Evolutionary conservation across 768 basidiomycete genomes (phyloP), one percentile per base, ranked within the genome.

Genomic region (Termitomyces sp.): DNA sequence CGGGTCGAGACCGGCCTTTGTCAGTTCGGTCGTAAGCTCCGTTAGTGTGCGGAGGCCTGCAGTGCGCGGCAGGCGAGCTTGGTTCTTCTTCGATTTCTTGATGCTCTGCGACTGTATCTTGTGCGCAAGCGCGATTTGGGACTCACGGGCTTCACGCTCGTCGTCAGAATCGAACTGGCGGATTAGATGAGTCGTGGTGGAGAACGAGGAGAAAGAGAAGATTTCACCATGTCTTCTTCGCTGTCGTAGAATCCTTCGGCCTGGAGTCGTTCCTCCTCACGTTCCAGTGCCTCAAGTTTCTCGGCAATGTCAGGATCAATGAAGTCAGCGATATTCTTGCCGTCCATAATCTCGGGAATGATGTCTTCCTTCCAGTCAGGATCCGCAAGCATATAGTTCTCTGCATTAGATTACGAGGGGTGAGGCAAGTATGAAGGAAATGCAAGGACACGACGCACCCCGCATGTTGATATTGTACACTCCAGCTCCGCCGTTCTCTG

Each of bases 331-430:
- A 98, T 75, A 75, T 99, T 99, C 83, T 98, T 98, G 75, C 97
- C 97, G 64, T 98, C 86, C 87, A 93, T 86, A 67, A 99, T 92
- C 71, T 99, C 97, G n/a, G 97, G 97, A n/a, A 98, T 89, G 63
- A 84, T 80, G 68, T 99, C 97, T 75, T 85, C 78, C 77, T 97
- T 99, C 97, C 97, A 99, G 45, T 91, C 88, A 38, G 90, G 85
- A 68, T 97, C 86, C 24, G 85, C 80, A 58, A 99, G 85, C 28
- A 97, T 57, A 74, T 97, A 98, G 71, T 92, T 83, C 80, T 93
- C 95, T 98, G 74, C 14, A n/a, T n/a, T 14, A 26, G 49, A 22
- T 63, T 46, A 60, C 16, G n/a, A 42, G 18, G 12, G 40, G 58
- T 30, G 30, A 30, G 30, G 30, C 30, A 33, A 9, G 59, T 44